Base-by-base conservation (phyloP, 179 eudicot species). In the Camellia oleifera region DNA sequence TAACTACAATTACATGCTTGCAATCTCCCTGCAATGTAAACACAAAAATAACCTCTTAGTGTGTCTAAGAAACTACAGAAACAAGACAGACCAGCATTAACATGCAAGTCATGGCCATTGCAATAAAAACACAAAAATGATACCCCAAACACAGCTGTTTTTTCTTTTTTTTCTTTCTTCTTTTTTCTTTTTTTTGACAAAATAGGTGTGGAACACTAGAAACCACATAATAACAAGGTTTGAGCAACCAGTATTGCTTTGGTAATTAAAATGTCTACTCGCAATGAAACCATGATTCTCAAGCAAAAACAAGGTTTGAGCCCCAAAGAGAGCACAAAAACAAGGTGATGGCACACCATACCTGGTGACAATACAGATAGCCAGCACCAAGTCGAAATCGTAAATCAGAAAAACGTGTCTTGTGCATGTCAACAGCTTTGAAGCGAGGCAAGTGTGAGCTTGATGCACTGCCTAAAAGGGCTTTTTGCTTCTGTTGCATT, bases 321-420 rank as follows among this genome's bases (percentile, higher is more conserved):
- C 69, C 42, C 42, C 75, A 44, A 26, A 18, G 50, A 18, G 50
- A 50, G 64, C 32, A 73, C 2, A 61, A 8, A 32, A 10, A 18
- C 14, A 71, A 46, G 52, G 54, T 40, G 52, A 7, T 15, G 32
- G 23, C 66, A 74, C 67, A 78, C 7, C 48, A n/a, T 80, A 94
- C 97, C 95, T 92, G 98, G 84, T 96, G 99, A 81, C 99, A 96
- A 75, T 94, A 96, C 26, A 92, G 80, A 85, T 94, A 96, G 64
- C 95, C 91, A 82, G 96, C 87, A 68, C 99, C 99, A 78, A 92
- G 89, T 23, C 91, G 92, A 82, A 96, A 94, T 76, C 75, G 81
- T 80, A 96, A 74, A 86, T 96, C 98, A 88, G 92, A 84, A 77
- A 96, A 92, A 4, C 96, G 88, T 26, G 77, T 81, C 42, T 72